Evolutionary conservation across 371 early-diverging fungal species (phyloP), one percentile per base, ranked within the genome.

Genomic region (Batkoa obscura): DNA sequence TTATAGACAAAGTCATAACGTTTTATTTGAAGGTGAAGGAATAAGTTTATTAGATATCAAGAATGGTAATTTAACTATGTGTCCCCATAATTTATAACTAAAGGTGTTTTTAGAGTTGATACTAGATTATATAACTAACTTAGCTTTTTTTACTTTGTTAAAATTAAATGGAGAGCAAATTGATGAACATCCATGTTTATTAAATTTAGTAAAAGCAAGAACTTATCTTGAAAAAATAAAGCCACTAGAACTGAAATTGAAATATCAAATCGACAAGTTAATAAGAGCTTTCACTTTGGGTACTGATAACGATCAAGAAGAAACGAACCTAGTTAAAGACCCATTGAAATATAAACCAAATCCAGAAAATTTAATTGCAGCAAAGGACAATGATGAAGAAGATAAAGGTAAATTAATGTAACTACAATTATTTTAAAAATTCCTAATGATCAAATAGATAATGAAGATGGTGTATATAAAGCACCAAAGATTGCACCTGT

Each of bases 251-350:
- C 75, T 74, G 50, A 87, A 91, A 60, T 75, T 96, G 43, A 87
- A 89, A 68, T 95, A 94, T 68, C 95, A 93, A 72, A 87, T 95
- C 58, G 94, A 94, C 63, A 94, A 94, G 70, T 73, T 96, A 32
- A 77, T 94, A n/a, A 75, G 83, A 43, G 72, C 78, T 6, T 80
- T 87, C 12, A 74, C 75, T 4, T 64, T 79, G 31, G 77, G 23
- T 34, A 76, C 71, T 10, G 65, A 23, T 23, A 23, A 23, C 23
- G 23, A 23, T 23, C 23, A 23, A 23, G 23, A 23, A 23, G 23
- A 23, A 23, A 23, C 23, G 23, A 23, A 23, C 23, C 23, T 23
- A 23, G 23, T 23, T 23, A 23, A 23, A 23, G 23, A 23, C 23
- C 23, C 23, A 23, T 23, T 23, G 23, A 23, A 23, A 23, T 23